phyloP scores from a whole-genome alignment of 805 yeast species.

The Metschnikowia chrysomelidarum region DNA sequence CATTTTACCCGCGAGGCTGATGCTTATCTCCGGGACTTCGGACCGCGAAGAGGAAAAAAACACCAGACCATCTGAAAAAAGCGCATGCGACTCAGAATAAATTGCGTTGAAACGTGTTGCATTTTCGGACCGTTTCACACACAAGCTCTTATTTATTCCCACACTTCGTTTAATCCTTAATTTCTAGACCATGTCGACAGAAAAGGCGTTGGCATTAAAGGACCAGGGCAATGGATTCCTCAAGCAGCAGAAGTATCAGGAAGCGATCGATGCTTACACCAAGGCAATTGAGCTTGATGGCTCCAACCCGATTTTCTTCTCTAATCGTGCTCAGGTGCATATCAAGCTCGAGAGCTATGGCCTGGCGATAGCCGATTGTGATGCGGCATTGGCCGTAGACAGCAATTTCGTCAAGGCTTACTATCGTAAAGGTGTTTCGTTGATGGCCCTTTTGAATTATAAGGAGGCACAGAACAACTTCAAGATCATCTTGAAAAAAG shows the following conservation, averaged over 20 bases:
- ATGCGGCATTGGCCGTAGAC: slow-evolving; percentile 65
- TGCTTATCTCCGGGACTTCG: too few species aligned
- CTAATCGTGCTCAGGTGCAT: slow-evolving; percentile 89
- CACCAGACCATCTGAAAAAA: not conserved
- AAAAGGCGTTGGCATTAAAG: slow-evolving; percentile 52
- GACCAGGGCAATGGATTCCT: slow-evolving; percentile 71
- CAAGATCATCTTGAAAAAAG: slow-evolving; percentile 53
- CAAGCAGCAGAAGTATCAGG: slow-evolving; percentile 58
- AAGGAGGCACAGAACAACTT: slow-evolving; percentile 72
- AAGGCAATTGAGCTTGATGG: slow-evolving; percentile 67
- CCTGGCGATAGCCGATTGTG: slow-evolving; percentile 76
- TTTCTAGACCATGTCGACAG: slow-evolving; percentile 21
- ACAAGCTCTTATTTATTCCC: slow-evolving; percentile 1
- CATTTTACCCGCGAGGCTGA: too few species aligned
- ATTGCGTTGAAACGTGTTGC: too few species aligned
- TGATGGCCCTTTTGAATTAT: slow-evolving; percentile 72
- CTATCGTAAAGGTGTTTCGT: slow-evolving; percentile 83
- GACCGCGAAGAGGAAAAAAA: too few species aligned
- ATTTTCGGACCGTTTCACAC: slow-evolving; percentile 1
- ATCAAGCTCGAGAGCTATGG: slow-evolving; percentile 87
- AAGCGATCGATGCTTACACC: slow-evolving; percentile 71
- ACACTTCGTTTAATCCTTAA: slow-evolving; percentile 1
- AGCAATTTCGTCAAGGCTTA: slow-evolving; percentile 71
- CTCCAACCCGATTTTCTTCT: slow-evolving; percentile 60
- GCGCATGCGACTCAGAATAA: too few species aligned